phyloP scores from a whole-genome alignment of 345 rosid genomes.

The Sapria himalayana region DNA sequence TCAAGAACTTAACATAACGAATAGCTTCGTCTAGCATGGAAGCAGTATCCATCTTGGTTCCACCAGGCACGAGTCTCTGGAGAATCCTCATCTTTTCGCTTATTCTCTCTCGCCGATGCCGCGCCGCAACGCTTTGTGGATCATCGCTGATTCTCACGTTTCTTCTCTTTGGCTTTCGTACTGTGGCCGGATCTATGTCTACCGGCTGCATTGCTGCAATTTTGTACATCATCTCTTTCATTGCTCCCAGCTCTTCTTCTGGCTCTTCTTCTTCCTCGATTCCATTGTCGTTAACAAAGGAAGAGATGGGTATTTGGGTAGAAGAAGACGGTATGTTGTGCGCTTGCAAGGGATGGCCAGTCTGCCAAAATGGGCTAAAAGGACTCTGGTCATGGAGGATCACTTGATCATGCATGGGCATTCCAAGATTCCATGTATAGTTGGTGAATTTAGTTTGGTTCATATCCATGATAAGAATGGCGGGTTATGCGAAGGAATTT shows the following conservation, averaged over 20 bases:
- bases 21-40: slow-evolving; percentile 92
- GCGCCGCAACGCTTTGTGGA: slow-evolving; percentile 94
- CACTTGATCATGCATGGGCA: slow-evolving; percentile 30
- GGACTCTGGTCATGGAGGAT: slow-evolving; percentile 14
- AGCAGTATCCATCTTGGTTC: slow-evolving; percentile 89
- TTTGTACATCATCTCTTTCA: slow-evolving; percentile 96
- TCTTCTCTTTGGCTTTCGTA: slow-evolving; percentile 61
- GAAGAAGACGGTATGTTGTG: slow-evolving; percentile 16
- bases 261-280: slow-evolving; percentile 34
- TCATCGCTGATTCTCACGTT: slow-evolving; percentile 82
- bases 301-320: slow-evolving; percentile 5
- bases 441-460: slow-evolving; percentile 27
- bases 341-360: slow-evolving; percentile 15
- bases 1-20: slow-evolving; percentile 84
- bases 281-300: slow-evolving; percentile 2
- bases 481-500: no score
- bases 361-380: slow-evolving; percentile 17
- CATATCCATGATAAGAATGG: slow-evolving; percentile 25
- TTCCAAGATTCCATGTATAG: slow-evolving; percentile 24
- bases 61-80: slow-evolving; percentile 87
- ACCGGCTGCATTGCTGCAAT: slow-evolving; percentile 93
- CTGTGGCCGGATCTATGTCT: slow-evolving; percentile 66
- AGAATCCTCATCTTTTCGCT: slow-evolving; percentile 84
- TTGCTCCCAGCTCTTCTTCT: slow-evolving; percentile 63
- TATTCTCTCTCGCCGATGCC: slow-evolving; percentile 74